A percentile compares a stretch with the other conserved stretches of the same genome.
Evolutionary conservation across 371 early-diverging fungal genomes (phyloP).

Genomic region (Syncephalastrum monosporum): DNA sequence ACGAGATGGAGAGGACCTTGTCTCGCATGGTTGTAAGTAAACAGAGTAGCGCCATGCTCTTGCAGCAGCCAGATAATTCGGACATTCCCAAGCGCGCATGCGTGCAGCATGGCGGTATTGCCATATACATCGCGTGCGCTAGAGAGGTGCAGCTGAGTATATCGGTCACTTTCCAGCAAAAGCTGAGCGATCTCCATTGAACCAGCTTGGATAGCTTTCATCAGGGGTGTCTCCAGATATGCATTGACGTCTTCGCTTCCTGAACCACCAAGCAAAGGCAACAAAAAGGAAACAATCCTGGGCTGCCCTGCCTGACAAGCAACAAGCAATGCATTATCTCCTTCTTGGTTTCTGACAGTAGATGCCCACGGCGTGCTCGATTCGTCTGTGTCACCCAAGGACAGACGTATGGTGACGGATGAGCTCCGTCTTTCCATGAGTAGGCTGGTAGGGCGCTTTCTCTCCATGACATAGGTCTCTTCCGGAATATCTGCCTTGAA

Average conservation of each 20-base stretch:
- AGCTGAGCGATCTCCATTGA: conserved; percentile 30
- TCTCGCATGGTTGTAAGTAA: neutral
- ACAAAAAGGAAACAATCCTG: conserved; percentile 26
- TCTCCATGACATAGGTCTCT: neutral
- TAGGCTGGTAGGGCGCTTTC: conserved; percentile 6
- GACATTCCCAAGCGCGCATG: conserved; percentile 5
- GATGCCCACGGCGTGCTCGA: neutral
- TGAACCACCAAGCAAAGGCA: conserved; percentile 7
- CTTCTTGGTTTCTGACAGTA: conserved; percentile 38
- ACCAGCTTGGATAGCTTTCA: conserved; percentile 32
- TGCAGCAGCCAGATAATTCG: conserved; percentile 4
- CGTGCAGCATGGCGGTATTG: conserved; percentile 39
- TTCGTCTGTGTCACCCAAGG: too few species aligned
- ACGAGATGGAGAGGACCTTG: conserved; percentile 31
- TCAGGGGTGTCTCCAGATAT: conserved; percentile 40
- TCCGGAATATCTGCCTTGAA: too few species aligned
- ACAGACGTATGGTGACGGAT: too few species aligned
- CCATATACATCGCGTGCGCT: conserved; percentile 37
- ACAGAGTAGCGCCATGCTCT: neutral
- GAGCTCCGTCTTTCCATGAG: too few species aligned
- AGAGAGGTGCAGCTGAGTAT: conserved; percentile 9
- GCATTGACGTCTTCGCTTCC: conserved; percentile 29
- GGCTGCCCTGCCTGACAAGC: conserved; percentile 41
- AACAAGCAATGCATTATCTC: conserved; percentile 45
- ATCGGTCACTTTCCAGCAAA: conserved; percentile 13